Base-by-base conservation (phyloP, 306 rosid genomes). In the Sphenostylis stenocarpa region DNA sequence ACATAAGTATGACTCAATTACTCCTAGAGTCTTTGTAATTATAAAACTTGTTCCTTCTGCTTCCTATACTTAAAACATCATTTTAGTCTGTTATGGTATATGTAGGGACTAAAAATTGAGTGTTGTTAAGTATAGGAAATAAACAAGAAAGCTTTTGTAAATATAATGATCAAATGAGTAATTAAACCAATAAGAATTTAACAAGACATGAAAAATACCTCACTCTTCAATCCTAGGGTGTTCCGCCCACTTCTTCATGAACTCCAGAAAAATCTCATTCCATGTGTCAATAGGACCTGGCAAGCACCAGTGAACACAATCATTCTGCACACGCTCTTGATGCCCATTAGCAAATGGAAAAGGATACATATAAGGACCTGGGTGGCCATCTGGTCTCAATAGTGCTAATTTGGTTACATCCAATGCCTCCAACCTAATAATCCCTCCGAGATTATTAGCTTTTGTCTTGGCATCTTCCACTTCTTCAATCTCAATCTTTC, bases 261-360 rank as follows among this genome's bases (percentile, higher is more conserved):
- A 21, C 76, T 88, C 81, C 0, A 94, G 79, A 73, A 94, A 61
- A 17, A 94, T 88, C 67, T 88, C 94, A 90, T 94, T 94, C 98
- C 98, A 94, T 9, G 97, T 90, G 75, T 94, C 98, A 12, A 94
- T 67, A 58, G 98, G 87, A 14, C 98, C 98, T 0, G 98, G 97
- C 82, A 94, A 78, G 79, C 98, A 94, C 98, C 98, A 94, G 81
- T 94, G 98, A 51, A 91, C 94, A 83, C 98, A 94, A 66, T 94
- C 97, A 77, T 91, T 94, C 29, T 91, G 98, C 3, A 94, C 88
- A 5, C 80, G 85, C 34, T 91, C 96, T 33, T 34, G 53, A n/a
- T 84, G 73, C 15, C 93, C 90, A 78, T 91, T 77, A 31, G 83
- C 87, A 84, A 87, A 87, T 10, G 98, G 98, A 80, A 82, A 87